Evolutionary conservation across 768 basidiomycete species (phyloP).

Genomic region (Clitopilus hobsonii): DNA sequence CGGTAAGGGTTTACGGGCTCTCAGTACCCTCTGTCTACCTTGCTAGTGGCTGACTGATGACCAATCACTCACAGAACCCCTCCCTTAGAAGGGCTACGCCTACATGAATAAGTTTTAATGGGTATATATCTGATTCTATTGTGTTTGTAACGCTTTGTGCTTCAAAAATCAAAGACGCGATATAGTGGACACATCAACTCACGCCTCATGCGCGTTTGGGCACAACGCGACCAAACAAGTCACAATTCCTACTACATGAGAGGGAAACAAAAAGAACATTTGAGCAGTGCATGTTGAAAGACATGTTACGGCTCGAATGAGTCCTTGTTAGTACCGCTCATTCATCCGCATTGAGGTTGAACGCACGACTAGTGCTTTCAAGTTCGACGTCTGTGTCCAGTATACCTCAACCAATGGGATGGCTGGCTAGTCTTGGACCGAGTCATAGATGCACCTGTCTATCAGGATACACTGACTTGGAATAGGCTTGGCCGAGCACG

Average conservation of each 20-base stretch:
- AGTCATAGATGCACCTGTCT: slow-evolving; percentile 28
- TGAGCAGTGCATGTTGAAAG: neutral
- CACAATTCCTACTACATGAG: slow-evolving; percentile 19
- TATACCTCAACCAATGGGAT: slow-evolving; percentile 15
- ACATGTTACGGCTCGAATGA: neutral
- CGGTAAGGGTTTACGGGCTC: too few species aligned
- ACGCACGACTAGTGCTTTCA: neutral
- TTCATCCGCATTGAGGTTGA: neutral
- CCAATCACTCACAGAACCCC: too few species aligned
- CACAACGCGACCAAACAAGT: slow-evolving; percentile 13
- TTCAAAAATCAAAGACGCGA: neutral
- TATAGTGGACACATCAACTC: slow-evolving; percentile 17
- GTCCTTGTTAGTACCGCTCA: neutral
- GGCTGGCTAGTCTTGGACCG: slow-evolving; percentile 28
- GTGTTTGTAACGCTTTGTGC: neutral
- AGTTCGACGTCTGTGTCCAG: slow-evolving; percentile 4
- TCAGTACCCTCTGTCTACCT: neutral
- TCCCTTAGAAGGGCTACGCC: neutral
- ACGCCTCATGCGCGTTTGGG: slow-evolving; percentile 17
- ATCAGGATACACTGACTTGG: slow-evolving; percentile 27
- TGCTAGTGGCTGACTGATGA: too few species aligned
- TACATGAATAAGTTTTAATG: neutral
- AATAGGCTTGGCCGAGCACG: slow-evolving; percentile 20
- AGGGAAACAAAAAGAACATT: slow-evolving; percentile 4
- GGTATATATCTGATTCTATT: too few species aligned